A percentile compares a stretch with the other conserved stretches of the same genome.
phyloP scores from a whole-genome alignment of 495 filamentous ascomycete species.

The Rhizodiscina lignyota region DNA sequence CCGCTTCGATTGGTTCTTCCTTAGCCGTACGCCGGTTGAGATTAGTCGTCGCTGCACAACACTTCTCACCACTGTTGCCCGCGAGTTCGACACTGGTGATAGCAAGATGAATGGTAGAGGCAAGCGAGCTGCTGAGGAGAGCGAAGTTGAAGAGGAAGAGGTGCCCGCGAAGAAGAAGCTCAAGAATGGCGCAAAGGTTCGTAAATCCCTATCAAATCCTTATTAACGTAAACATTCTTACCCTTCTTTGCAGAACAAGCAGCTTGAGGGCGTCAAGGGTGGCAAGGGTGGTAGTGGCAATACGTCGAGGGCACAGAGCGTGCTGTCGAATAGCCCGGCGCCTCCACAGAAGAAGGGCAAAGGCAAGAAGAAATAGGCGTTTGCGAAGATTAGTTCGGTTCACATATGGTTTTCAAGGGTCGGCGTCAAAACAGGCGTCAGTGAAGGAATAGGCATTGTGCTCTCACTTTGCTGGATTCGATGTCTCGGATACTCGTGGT shows the following conservation, averaged over 20 bases:
- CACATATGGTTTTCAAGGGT: too few relatives aligned
- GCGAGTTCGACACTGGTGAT: constrained; percentile 68
- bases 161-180: constrained; percentile 83
- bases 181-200: constrained; percentile 62
- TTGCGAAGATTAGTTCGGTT: too few relatives aligned
- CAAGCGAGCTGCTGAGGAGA: constrained; percentile 58
- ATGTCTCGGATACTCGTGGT: too few relatives aligned
- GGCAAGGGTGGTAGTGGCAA: constrained; percentile 33
- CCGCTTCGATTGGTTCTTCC: constrained; percentile 98
- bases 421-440: too few relatives aligned
- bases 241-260: constrained; percentile 34
- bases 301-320: constrained; percentile 41
- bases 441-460: too few relatives aligned
- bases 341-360: constrained; percentile 33
- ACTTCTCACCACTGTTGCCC: constrained; percentile 77
- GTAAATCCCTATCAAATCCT: constrained; percentile 7
- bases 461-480: too few relatives aligned
- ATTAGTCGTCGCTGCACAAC: constrained; percentile 86
- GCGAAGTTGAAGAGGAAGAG: constrained; percentile 55
- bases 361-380: constrained; percentile 20
- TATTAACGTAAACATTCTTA: neutral
- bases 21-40: constrained; percentile 84
- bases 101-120: constrained; percentile 41
- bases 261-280: constrained; percentile 39
- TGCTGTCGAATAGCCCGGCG: constrained; percentile 30